Evolutionary conservation across 2,329 filamentous ascomycete species (phyloP).

Genomic region (Tolypocladium ophioglossoides): DNA sequence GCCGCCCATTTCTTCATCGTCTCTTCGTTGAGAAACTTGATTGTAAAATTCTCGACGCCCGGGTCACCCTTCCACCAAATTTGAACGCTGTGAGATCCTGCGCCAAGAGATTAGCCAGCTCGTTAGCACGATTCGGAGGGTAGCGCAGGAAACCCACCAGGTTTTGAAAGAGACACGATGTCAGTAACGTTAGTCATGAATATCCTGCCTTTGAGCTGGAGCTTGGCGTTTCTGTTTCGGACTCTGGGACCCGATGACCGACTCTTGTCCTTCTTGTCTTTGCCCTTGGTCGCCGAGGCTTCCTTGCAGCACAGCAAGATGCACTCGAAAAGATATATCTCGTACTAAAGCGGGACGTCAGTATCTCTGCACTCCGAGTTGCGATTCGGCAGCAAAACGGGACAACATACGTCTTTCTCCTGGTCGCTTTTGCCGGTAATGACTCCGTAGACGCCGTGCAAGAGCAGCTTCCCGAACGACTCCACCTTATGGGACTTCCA

Average conservation of each 20-base stretch:
- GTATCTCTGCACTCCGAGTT: neutral
- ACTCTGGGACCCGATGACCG: conserved; percentile 45
- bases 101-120: neutral
- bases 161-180: conserved; percentile 76
- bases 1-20: conserved; percentile 85
- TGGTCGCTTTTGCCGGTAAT: conserved; percentile 82
- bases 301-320: conserved; percentile 98
- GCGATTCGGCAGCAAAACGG: conserved; percentile 7
- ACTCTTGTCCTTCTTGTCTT: conserved; percentile 63
- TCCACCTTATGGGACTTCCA: conserved; percentile 92
- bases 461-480: conserved; percentile 78
- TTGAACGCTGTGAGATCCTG: conserved; percentile 87
- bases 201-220: conserved; percentile 92
- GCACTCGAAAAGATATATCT: conserved; percentile 93
- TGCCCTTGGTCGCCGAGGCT: conserved; percentile 70
- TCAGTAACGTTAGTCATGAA: conserved; percentile 99
- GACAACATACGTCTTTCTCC: conserved; percentile 67
- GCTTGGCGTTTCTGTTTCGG: conserved; percentile 60
- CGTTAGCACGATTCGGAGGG: too few species aligned
- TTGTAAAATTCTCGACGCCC: conserved; percentile 90
- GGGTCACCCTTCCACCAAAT: conserved; percentile 99
- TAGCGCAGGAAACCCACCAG: conserved; percentile 47
- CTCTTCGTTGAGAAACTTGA: conserved; percentile 86
- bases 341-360: conserved; percentile 53
- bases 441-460: conserved; percentile 86